These are phyloP conservation scores for Coniochaeta sp. DNA, from an alignment of 2,329 filamentous ascomycete genomes.

Conservation along the genomic window DNA sequence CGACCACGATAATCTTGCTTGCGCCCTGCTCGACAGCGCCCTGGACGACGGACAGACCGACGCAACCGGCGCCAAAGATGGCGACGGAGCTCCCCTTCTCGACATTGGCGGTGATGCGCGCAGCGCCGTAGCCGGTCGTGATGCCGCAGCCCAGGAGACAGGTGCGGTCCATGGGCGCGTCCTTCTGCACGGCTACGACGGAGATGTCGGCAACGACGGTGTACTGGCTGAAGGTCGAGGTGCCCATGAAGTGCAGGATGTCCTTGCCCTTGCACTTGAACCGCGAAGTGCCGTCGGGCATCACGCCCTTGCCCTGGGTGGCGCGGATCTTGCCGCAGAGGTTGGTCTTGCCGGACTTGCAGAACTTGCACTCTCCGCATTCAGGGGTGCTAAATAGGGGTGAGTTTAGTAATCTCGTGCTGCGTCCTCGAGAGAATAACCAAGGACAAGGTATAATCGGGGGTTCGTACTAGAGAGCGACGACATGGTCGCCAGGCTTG, in stretches of 20 bases:
- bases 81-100: conserved; percentile 87
- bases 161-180: conserved; percentile 91
- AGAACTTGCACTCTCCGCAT: conserved; percentile 98
- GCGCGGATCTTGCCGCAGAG: conserved; percentile 98
- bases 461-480: conserved; percentile 69
- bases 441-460: conserved; percentile 6
- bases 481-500: conserved; percentile 86
- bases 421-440: conserved; percentile 8
- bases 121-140: conserved; percentile 95
- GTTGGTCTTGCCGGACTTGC: conserved; percentile 98
- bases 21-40: conserved; percentile 82
- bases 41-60: conserved; percentile 91
- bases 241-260: conserved; percentile 98
- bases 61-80: conserved; percentile 92
- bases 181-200: conserved; percentile 83
- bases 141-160: conserved; percentile 97
- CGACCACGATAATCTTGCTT: conserved; percentile 64
- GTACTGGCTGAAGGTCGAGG: conserved; percentile 97
- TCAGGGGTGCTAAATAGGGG: conserved; percentile 69
- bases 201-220: conserved; percentile 98
- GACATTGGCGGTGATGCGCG: conserved; percentile 84
- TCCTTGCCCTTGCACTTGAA: conserved; percentile 95
- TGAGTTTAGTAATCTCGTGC: background rate
- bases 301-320: conserved; percentile 90
- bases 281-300: conserved; percentile 93